These are phyloP conservation scores for Candida verbasci DNA, from an alignment of 805 yeast species.

Conservation along the genomic window DNA sequence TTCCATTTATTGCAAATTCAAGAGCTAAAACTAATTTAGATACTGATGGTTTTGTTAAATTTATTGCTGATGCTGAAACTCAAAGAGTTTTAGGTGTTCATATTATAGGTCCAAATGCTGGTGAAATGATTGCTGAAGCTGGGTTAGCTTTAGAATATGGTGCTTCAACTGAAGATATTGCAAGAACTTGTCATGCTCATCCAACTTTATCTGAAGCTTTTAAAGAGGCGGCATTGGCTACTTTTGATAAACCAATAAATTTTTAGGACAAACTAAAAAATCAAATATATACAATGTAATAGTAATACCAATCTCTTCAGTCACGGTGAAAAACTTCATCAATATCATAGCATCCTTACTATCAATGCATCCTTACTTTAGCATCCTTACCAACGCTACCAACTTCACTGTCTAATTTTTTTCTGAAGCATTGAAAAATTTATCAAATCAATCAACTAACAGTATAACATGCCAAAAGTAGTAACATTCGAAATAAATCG, in stretches of 20 bases:
- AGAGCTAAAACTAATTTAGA: conserved; percentile 98
- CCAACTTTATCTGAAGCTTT: conserved; percentile 97
- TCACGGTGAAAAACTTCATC: too few species aligned
- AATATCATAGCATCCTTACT: too few species aligned
- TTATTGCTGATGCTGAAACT: conserved; percentile 94
- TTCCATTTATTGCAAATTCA: conserved; percentile 98
- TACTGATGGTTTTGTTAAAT: conserved; percentile 96
- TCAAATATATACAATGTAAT: too few species aligned
- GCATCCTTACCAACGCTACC: too few species aligned
- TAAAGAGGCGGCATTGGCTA: conserved; percentile 95
- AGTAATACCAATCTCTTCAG: background rate
- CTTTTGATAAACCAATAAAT: conserved; percentile 89
- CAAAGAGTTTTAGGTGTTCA: conserved; percentile 95
- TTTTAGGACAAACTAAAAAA: too few species aligned
- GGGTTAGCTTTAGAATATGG: conserved; percentile 98
- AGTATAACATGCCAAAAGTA: conserved; percentile 5
- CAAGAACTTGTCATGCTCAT: conserved; percentile 98
- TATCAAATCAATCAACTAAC: too few species aligned
- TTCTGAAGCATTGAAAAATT: too few species aligned
- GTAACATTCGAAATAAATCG: conserved; percentile 4
- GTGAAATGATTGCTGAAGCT: conserved; percentile 99
- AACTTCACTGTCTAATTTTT: too few species aligned
- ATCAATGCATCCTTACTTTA: too few species aligned
- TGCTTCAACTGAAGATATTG: conserved; percentile 96
- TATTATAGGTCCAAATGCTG: conserved; percentile 97